Base-by-base conservation (phyloP, 257 asterid genomes). In the Solanum ossicruentum region DNA sequence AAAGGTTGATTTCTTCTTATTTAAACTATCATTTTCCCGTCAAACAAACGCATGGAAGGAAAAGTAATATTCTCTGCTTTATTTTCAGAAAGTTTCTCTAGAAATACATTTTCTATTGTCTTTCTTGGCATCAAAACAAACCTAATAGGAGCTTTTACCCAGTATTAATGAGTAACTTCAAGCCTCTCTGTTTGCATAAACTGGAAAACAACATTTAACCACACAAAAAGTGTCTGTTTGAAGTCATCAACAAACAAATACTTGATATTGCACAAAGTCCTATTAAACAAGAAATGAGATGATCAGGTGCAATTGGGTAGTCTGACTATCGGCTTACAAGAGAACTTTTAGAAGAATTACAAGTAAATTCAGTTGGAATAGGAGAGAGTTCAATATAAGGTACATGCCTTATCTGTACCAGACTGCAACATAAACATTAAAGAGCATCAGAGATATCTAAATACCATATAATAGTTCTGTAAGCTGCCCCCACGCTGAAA, bases 401-500 rank as follows among this genome's bases (percentile, higher is more conserved):
- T 7, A 78, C 49, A 52, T 1, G 65, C 47, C 65, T 52, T 77
- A 26, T 52, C 63, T 77, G 23, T 77, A 51, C 23, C 82, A 52
- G 82, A 77, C 49, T 52, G 65, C 49, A 78, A 26, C 52, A 18
- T 5, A 78, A 78, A 78, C n/a, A 51, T 16, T 45, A 70, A 63
- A 78, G 66, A 78, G 63, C 83, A 52, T 26, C 65, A 78, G 10
- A 51, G 43, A 72, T 57, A 86, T 83, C n/a, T 66, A 80, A 81
- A 84, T 51, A 96, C 99, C 99, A 96, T 96, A 86, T 96, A 96
- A 89, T 96, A 96, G 87, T 96, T 96, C 90, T 91, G 94, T 65
- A 96, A 91, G 92, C 98, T 94, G 63, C 99, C 99, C 73, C 98
- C 97, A 61, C 98, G 98, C 86, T 96, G 98, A 89, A 88, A 96